These are phyloP conservation scores for Paspalum vaginatum DNA, from an alignment of 176 grass and related monocot genomes.

Conservation along the genomic window DNA sequence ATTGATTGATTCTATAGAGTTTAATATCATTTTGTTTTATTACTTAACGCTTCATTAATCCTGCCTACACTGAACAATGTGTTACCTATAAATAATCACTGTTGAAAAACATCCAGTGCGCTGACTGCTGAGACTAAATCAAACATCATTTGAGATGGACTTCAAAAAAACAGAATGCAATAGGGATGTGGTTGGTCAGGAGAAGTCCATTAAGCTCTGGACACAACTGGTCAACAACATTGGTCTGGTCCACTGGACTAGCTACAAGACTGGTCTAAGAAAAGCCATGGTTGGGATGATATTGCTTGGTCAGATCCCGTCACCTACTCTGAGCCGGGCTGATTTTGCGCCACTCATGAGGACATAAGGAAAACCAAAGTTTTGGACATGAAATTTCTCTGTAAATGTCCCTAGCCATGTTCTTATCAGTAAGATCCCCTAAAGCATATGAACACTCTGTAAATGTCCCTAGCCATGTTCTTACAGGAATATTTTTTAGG, in stretches of 20 bases:
- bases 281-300: not conserved
- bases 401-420: not conserved
- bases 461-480: not conserved
- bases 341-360: slow-evolving; percentile 10
- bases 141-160: not conserved
- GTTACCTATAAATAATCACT: not conserved
- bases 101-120: not conserved
- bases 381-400: not conserved
- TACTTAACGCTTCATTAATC: not conserved
- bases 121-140: not conserved
- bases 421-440: not conserved
- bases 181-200: not conserved
- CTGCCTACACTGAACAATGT: not conserved
- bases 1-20: not conserved
- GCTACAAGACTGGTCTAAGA: not conserved
- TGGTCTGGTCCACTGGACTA: not conserved
- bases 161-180: not conserved
- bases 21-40: not conserved
- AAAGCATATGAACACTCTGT: too few species aligned
- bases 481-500: not conserved
- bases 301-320: slow-evolving; percentile 1
- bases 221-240: not conserved
- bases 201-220: not conserved
- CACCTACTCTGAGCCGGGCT: not conserved
- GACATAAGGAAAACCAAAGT: not conserved